Evolutionary conservation across 2,329 filamentous ascomycete species (phyloP), one percentile per base, ranked within the genome.

Genomic region (Trichothecium roseum): DNA sequence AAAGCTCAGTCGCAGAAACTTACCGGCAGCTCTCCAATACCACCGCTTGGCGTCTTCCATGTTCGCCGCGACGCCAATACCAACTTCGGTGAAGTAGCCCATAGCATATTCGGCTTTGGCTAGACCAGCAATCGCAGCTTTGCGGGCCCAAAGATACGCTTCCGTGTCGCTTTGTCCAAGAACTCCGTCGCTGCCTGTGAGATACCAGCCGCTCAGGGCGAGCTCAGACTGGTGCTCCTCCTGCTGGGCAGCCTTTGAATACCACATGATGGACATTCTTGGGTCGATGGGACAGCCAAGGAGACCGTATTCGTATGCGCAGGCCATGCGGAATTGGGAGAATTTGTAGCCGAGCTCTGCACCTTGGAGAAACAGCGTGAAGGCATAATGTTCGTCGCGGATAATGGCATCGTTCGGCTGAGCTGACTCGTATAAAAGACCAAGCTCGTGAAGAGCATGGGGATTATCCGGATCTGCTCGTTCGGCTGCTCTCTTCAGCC

Each of bases 51-150:
- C 91, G 61, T 96, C 91, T 50, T 98, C 91, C 48, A 95, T 51
- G 55, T 89, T 93, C 8, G 83, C 78, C 13, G 81, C 69, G 44
- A 85, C 79, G 20, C 91, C 91, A 47, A 98, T 96, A 10, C 91
- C 91, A 33, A 91, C 81, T 59, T 98, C 91, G 1, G 85, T 93
- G 53, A 94, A 95, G 60, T 96, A 95, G 0, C 91, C 91, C 56
- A 98, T 94, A 0, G 89, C 91, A 60, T 95, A 96, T 62, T 96
- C 84, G 0, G 91, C 91, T 66, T 96, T 98, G 7, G 86, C 79
- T 27, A 95, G 62, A 3, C 89, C 87, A 4, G 86, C 83, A 43
- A 80, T 76, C 1, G 91, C 91, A 2, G 91, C 89, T 60, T 95
- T 96, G 16, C 89, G 72, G 9, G 91, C 89, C 91, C 91, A 98